Percentiles rank a stretch among this genome's conserved stretches.
These are phyloP conservation scores for Basipetospora chlamydospora DNA, from an alignment of 2,329 filamentous ascomycete genomes.

Conservation along the genomic window DNA sequence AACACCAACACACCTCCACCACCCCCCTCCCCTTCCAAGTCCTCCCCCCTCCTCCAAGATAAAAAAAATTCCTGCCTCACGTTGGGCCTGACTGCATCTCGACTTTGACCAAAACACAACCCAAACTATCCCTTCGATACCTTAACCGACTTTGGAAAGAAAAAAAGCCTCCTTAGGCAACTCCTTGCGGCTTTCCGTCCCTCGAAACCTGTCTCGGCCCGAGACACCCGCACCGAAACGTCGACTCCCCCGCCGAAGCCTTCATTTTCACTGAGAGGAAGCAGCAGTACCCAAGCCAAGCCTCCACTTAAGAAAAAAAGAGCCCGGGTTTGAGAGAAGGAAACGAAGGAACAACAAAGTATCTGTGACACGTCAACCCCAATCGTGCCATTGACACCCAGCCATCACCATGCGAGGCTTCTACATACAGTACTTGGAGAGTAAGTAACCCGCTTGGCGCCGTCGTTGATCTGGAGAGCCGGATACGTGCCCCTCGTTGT, in stretches of 20 bases:
- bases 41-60: constrained; percentile 6
- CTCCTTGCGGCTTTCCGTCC: neutral
- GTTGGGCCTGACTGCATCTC: constrained; percentile 43
- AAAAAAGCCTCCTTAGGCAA: too few species aligned
- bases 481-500: neutral
- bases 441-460: constrained; percentile 41
- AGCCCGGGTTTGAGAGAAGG: too few species aligned
- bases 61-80: constrained; percentile 18
- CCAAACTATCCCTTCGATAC: neutral
- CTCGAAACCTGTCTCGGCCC: constrained; percentile 5
- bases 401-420: constrained; percentile 43
- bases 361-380: constrained; percentile 1
- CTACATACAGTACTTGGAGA: constrained; percentile 60
- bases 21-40: constrained; percentile 12
- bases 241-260: neutral
- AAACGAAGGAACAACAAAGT: too few species aligned
- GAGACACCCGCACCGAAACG: constrained; percentile 9
- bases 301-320: too few species aligned
- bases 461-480: too few species aligned
- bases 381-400: constrained; percentile 14
- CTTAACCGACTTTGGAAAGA: constrained; percentile 10
- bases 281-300: neutral
- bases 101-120: constrained; percentile 4
- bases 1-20: neutral
- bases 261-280: neutral